These are phyloP conservation scores for Fomitopsis serialis DNA, from an alignment of 768 basidiomycete genomes.

Conservation along the genomic window DNA sequence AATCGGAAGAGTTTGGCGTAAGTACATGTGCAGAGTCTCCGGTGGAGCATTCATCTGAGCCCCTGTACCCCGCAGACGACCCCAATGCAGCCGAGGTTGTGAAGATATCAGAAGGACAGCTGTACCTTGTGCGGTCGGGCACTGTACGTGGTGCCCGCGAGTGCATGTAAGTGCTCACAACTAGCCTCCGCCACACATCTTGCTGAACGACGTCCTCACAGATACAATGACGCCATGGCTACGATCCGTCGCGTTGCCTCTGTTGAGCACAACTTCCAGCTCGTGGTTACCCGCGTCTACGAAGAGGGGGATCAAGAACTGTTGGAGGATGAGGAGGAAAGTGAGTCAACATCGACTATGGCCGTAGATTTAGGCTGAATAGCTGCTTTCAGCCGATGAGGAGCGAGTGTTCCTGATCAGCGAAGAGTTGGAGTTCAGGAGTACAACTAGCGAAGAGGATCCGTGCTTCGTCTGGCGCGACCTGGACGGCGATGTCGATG, in stretches of 20 bases:
- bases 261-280: constrained; percentile 76
- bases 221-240: constrained; percentile 93
- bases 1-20: constrained; percentile 92
- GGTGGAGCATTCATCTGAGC: constrained; percentile 18
- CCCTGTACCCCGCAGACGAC: constrained; percentile 55
- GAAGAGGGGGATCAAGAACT: constrained; percentile 96
- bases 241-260: constrained; percentile 83
- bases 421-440: constrained; percentile 83
- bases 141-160: constrained; percentile 89
- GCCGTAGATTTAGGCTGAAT: constrained; percentile 2
- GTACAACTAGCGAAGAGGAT: constrained; percentile 57
- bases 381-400: constrained; percentile 66
- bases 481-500: constrained; percentile 85
- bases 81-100: constrained; percentile 93
- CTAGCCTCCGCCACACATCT: background rate
- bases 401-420: constrained; percentile 91
- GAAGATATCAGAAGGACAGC: constrained; percentile 86
- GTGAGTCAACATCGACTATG: constrained; percentile 34
- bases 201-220: constrained; percentile 24
- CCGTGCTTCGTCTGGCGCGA: constrained; percentile 90
- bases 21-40: constrained; percentile 27
- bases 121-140: constrained; percentile 87
- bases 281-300: constrained; percentile 94
- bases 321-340: constrained; percentile 90
- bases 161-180: constrained; percentile 75